Conservation (phyloP, 306 rosid species). For the Delonix regia region DNA sequence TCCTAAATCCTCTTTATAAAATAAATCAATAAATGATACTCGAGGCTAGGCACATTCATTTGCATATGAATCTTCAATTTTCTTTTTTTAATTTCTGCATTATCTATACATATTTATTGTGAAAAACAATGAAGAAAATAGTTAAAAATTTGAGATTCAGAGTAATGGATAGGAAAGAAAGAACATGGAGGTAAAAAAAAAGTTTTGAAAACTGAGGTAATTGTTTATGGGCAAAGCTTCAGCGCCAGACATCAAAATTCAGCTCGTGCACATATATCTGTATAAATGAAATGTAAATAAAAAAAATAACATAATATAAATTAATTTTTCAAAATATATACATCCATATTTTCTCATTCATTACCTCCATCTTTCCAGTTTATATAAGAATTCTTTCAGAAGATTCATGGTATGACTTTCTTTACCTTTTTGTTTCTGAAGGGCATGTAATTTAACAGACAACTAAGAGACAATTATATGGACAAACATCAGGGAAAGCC, state of each 20-base stretch:
- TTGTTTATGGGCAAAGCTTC: not conserved
- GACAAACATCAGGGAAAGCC: not conserved
- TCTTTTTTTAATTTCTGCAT: not conserved
- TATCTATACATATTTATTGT: not conserved
- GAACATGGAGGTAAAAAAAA: not conserved
- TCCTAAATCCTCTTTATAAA: not conserved
- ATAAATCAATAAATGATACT: too few relatives aligned
- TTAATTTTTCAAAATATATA: not conserved
- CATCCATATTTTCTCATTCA: not conserved
- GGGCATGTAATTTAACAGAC: not conserved
- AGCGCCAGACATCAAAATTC: not conserved
- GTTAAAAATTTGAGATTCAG: not conserved
- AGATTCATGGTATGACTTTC: conserved; percentile 5
- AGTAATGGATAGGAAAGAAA: not conserved
- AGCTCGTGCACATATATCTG: not conserved
- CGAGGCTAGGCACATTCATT: not conserved
- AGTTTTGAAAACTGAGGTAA: not conserved
- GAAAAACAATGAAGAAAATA: not conserved
- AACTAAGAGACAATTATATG: not conserved
- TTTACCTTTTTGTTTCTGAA: conserved; percentile 16
- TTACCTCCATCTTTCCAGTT: not conserved
- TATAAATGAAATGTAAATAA: not conserved
- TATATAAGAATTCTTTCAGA: not conserved
- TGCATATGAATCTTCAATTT: not conserved
- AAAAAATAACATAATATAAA: not conserved